Evolutionary conservation across 2,329 filamentous ascomycete species (phyloP).

Genomic region (Daldinia sp.): DNA sequence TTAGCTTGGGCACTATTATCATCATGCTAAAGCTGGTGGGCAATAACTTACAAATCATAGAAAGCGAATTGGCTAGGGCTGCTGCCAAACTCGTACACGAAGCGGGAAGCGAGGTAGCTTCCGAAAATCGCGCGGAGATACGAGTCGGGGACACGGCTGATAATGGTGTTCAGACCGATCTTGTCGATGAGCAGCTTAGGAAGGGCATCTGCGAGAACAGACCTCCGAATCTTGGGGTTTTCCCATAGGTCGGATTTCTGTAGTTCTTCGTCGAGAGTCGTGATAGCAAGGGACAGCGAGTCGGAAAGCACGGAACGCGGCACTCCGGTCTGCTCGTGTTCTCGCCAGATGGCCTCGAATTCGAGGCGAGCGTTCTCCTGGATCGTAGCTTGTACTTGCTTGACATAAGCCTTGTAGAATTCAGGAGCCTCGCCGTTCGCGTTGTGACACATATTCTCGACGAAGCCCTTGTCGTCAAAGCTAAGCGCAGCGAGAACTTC

Average conservation of each 20-base stretch:
- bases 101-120: slow-evolving; percentile 92
- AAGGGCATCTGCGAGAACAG: slow-evolving; percentile 85
- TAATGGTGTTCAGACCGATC: slow-evolving; percentile 90
- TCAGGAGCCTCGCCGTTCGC: slow-evolving; percentile 77
- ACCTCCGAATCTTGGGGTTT: slow-evolving; percentile 80
- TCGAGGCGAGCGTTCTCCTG: slow-evolving; percentile 91
- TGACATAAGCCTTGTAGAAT: slow-evolving; percentile 95
- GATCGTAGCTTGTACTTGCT: slow-evolving; percentile 90
- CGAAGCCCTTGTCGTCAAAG: slow-evolving; percentile 90
- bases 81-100: slow-evolving; percentile 95
- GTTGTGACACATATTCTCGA: slow-evolving; percentile 93
- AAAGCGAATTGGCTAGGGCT: slow-evolving; percentile 96
- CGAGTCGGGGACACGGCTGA: slow-evolving; percentile 87
- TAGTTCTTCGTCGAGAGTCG: slow-evolving; percentile 94
- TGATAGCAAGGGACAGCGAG: slow-evolving; percentile 90
- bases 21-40: neutral
- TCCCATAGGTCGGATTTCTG: slow-evolving; percentile 94
- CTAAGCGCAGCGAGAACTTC: slow-evolving; percentile 95
- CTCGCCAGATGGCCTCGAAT: slow-evolving; percentile 98
- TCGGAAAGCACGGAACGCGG: slow-evolving; percentile 90
- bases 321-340: slow-evolving; percentile 84
- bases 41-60: slow-evolving; percentile 87
- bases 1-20: slow-evolving; percentile 48
- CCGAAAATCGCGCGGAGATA: slow-evolving; percentile 97
- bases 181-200: slow-evolving; percentile 86